Evolutionary conservation across 2,329 filamentous ascomycete species (phyloP).

Genomic region (Aspergillus nomiae): DNA sequence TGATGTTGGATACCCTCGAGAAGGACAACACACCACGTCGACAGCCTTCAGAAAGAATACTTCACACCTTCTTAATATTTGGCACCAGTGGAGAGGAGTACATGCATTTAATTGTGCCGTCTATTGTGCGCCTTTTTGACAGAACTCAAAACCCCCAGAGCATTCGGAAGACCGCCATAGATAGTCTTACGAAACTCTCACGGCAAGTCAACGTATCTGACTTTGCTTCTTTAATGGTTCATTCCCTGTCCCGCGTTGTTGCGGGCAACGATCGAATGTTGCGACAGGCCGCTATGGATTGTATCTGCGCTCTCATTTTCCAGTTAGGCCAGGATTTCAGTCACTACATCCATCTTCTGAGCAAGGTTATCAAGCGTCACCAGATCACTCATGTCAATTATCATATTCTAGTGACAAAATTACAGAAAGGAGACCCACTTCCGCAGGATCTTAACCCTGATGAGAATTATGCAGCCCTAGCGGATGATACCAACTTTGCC

Average conservation of each 20-base stretch:
- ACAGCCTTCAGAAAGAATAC: conserved; percentile 82
- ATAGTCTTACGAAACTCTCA: conserved; percentile 91
- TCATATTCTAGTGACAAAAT: conserved; percentile 84
- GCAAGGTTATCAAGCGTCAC: conserved; percentile 77
- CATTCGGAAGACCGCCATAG: conserved; percentile 85
- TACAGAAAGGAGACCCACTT: conserved; percentile 92
- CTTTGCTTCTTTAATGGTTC: conserved; percentile 93
- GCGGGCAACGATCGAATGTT: conserved; percentile 71
- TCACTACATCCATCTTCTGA: conserved; percentile 90
- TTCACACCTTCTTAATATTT: conserved; percentile 95
- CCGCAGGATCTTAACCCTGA: conserved; percentile 92
- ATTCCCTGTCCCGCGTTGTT: conserved; percentile 83
- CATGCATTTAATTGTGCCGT: conserved; percentile 97
- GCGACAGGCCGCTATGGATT: conserved; percentile 84
- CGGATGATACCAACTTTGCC: conserved; percentile 77
- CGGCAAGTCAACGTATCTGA: conserved; percentile 97
- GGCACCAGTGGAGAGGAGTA: conserved; percentile 96
- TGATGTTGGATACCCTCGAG: conserved; percentile 93
- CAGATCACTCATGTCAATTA: conserved; percentile 90
- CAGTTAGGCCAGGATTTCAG: conserved; percentile 94
- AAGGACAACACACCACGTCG: conserved; percentile 76
- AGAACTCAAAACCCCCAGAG: conserved; percentile 77
- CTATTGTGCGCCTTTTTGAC: conserved; percentile 92
- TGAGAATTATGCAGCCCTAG: conserved; percentile 73
- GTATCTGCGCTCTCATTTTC: conserved; percentile 90